Evolutionary conservation across 176 grass and related monocot genomes (phyloP), one percentile per base, ranked within the genome.

Genomic region (Poa annua): DNA sequence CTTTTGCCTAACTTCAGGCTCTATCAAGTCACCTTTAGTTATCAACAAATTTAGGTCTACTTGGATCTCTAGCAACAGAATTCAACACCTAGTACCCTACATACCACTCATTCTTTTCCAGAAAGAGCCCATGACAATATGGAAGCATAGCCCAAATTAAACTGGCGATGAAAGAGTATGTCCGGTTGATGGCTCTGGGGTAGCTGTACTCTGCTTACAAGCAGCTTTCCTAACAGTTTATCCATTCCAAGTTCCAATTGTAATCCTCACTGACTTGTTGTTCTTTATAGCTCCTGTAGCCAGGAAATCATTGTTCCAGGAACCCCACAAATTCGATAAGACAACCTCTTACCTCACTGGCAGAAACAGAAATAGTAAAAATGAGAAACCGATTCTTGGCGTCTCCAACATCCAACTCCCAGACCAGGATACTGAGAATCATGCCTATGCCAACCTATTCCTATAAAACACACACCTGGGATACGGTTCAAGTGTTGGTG

Each of bases 231-330:
- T n/a, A 34, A 7, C 42, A 3, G 16, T 71, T 38, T 38, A 50
- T 25, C 52, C 17, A 11, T 79, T 38, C 53, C 52, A 44, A 22
- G 34, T 71, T 38, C 54, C 52, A 44, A 47, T 26, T 39, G 60
- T 36, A 10, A 79, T 63, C 62, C 21, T 24, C 73, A 16, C 33
- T 22, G 55, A 24, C 19, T 49, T 32, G 2, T 65, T 62, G 14
- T 32, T 39, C 2, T 24, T 17, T 36, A 17, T 75, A 80, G 73
- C 70, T 55, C 42, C 63, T 63, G 50, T 71, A 15, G 15, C 66
- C 9, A 80, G 55, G 10, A 60, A 80, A 63, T 24, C 35, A 57
- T 52, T 75, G 22, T 42, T 74, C 55, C 65, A 80, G 32, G 72
- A 64, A 36, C 32, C 32, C 20, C n/a, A 55, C 52, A 80, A 42